Evolutionary conservation across 306 rosid species (phyloP).

Genomic region (Quercus suber): DNA sequence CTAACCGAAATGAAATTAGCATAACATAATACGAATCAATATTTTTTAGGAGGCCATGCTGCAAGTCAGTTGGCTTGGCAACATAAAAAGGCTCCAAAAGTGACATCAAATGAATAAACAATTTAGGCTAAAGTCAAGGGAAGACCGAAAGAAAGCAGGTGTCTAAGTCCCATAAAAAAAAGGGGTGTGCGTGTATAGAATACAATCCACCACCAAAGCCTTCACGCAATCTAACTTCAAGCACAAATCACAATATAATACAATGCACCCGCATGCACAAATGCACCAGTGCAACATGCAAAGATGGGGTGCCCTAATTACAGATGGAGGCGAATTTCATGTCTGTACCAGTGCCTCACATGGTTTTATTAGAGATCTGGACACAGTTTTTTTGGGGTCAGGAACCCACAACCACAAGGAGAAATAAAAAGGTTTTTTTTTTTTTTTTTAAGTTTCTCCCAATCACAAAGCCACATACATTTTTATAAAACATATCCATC

Average conservation of each 20-base stretch:
- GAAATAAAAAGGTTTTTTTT: constrained; percentile 23
- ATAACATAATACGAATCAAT: no score
- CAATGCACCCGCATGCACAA: constrained; percentile 44
- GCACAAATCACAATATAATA: constrained; percentile 46
- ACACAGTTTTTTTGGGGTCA: constrained; percentile 23
- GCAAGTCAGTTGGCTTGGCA: no score
- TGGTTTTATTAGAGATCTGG: constrained; percentile 36
- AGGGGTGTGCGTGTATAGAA: no score
- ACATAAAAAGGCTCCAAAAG: no score
- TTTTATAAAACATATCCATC: constrained; percentile 30
- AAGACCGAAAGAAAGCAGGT: no score
- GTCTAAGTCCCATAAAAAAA: no score
- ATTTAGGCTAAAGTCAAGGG: no score
- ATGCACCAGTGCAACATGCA: constrained; percentile 56
- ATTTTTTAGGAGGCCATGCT: no score
- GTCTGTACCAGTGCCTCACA: constrained; percentile 46
- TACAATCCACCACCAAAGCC: background rate
- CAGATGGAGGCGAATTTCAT: constrained; percentile 40
- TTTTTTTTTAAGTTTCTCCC: constrained; percentile 70
- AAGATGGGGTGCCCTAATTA: constrained; percentile 32
- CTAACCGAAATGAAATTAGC: no score
- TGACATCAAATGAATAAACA: no score
- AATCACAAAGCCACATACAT: constrained; percentile 28
- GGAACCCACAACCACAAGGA: constrained; percentile 38
- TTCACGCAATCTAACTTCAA: constrained; percentile 24